Percentiles rank a stretch among this genome's conserved stretches.
phyloP scores from a whole-genome alignment of 257 asterid genomes.

The Primulina huaijiensis region DNA sequence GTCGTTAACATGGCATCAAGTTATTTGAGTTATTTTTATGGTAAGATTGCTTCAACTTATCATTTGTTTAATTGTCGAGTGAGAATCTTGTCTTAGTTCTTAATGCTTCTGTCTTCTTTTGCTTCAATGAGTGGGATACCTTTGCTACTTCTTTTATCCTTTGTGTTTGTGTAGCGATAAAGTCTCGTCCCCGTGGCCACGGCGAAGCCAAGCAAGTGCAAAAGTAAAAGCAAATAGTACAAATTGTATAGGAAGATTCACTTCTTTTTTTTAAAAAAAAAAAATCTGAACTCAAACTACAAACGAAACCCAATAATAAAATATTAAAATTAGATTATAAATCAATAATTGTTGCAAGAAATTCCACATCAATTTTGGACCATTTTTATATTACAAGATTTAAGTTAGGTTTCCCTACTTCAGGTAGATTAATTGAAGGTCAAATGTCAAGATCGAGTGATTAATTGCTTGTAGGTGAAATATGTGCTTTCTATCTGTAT shows the following conservation, averaged over 20 bases:
- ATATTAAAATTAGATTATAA: too few species aligned
- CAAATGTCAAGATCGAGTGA: slow-evolving; percentile 11
- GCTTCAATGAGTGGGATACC: slow-evolving; percentile 22
- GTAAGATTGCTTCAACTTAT: slow-evolving; percentile 19
- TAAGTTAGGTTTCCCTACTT: neutral
- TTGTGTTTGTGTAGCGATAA: slow-evolving; percentile 18
- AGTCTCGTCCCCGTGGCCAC: slow-evolving; percentile 20
- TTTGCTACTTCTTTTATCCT: slow-evolving; percentile 20
- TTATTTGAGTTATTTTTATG: neutral
- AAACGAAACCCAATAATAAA: neutral
- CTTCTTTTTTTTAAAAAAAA: neutral
- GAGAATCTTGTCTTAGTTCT: neutral
- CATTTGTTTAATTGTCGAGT: slow-evolving; percentile 7
- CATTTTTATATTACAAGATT: neutral
- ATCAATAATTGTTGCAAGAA: too few species aligned
- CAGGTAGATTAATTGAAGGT: neutral
- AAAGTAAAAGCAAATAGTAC: slow-evolving; percentile 7
- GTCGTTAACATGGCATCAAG: neutral
- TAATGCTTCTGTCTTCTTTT: slow-evolving; percentile 19
- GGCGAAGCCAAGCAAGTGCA: slow-evolving; percentile 7
- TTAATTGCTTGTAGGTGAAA: slow-evolving; percentile 19
- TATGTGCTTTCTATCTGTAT: slow-evolving; percentile 8
- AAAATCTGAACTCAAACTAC: neutral
- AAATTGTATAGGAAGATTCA: too few species aligned
- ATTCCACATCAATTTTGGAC: neutral